Conservation (phyloP, 257 asterid species). For the Solanum rostratum region DNA sequence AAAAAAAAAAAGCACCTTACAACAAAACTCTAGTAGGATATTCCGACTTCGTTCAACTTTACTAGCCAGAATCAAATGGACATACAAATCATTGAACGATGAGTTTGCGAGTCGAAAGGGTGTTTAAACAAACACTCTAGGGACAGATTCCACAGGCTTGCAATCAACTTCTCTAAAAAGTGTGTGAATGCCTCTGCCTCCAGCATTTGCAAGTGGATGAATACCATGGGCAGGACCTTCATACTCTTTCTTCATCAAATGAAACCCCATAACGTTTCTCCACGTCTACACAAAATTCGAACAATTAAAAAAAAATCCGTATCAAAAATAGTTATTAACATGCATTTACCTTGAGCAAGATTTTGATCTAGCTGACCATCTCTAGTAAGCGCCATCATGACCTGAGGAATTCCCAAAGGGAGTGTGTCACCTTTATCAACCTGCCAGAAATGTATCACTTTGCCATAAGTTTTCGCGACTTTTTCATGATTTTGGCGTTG, state of each 20-base stretch:
- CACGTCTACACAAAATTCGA: constrained; percentile 33
- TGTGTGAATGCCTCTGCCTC: constrained; percentile 53
- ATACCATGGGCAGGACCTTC: constrained; percentile 50
- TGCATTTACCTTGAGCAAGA: constrained; percentile 32
- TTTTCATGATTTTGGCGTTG: too few species aligned
- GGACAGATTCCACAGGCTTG: constrained; percentile 15
- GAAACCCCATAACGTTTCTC: constrained; percentile 46
- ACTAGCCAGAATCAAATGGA: too few species aligned
- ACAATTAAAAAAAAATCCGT: too few species aligned
- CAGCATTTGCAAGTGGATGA: constrained; percentile 77
- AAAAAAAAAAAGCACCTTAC: too few species aligned
- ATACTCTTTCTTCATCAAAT: constrained; percentile 40
- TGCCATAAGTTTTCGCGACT: constrained; percentile 61
- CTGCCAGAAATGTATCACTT: constrained; percentile 80
- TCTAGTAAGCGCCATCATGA: constrained; percentile 85
- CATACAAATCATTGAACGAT: too few species aligned
- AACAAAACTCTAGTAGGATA: too few species aligned
- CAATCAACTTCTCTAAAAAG: constrained; percentile 71
- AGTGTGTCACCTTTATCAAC: constrained; percentile 59
- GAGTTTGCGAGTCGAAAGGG: too few species aligned
- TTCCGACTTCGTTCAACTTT: too few species aligned
- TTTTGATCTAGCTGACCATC: constrained; percentile 66
- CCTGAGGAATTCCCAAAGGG: constrained; percentile 75
- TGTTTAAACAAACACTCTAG: constrained; percentile 22
- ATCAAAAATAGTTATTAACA: too few species aligned